These are phyloP conservation scores for Pseudogymnoascus sp. DNA, from an alignment of 2,329 filamentous ascomycete species.

Conservation along the genomic window DNA sequence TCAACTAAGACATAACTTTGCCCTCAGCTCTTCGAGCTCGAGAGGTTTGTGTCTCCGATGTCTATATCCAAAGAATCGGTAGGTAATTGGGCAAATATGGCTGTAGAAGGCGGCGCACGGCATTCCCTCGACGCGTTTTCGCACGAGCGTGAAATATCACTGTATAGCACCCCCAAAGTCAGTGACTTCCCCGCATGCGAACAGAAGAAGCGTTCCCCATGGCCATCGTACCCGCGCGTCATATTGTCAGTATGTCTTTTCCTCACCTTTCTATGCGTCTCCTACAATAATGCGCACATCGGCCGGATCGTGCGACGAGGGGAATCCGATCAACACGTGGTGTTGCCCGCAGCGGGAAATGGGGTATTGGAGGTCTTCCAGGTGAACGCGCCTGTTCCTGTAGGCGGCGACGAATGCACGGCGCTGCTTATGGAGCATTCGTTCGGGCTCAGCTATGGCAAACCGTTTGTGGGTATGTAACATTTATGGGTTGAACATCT, in stretches of 20 bases:
- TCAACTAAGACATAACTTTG: not conserved
- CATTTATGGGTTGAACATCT: constrained; percentile 10
- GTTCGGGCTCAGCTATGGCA: constrained; percentile 67
- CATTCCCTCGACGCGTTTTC: not conserved
- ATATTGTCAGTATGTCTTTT: not conserved
- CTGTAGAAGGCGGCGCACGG: not conserved
- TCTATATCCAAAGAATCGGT: not conserved
- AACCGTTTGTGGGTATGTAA: constrained; percentile 60
- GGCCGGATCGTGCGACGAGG: not conserved
- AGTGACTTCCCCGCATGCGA: not conserved
- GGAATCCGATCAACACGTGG: not conserved
- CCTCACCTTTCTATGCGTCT: not conserved
- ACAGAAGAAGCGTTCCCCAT: not conserved
- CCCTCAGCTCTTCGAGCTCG: not conserved
- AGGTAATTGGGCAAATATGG: not conserved
- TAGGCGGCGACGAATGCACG: constrained; percentile 36
- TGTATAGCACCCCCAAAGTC: not conserved
- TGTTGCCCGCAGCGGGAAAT: not conserved
- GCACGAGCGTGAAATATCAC: not conserved
- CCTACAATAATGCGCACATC: not conserved
- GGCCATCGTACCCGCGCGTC: not conserved
- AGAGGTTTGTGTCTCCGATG: not conserved
- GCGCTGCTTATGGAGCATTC: constrained; percentile 61
- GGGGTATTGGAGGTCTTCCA: constrained; percentile 58
- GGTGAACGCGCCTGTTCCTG: constrained; percentile 55